Conservation (phyloP, 2,329 filamentous ascomycete species). For the Penicillium sp. region DNA sequence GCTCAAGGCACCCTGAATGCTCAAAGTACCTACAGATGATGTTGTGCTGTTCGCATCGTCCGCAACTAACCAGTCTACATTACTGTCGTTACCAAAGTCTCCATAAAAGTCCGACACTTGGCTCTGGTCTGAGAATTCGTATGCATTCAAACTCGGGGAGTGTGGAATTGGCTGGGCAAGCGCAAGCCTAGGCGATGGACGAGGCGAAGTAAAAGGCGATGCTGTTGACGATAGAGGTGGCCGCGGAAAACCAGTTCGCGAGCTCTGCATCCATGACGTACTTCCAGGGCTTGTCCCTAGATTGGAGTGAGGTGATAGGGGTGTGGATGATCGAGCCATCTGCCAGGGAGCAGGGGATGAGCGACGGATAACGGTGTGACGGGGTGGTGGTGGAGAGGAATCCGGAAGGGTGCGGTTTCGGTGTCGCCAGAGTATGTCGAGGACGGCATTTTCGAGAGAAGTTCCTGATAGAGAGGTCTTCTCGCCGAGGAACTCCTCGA, state of each 20-base stretch:
- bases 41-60: constrained; percentile 84
- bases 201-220: constrained; percentile 92
- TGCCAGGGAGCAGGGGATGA: constrained; percentile 95
- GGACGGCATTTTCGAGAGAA: constrained; percentile 83
- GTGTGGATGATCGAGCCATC: constrained; percentile 73
- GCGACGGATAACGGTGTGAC: constrained; percentile 86
- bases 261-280: constrained; percentile 75
- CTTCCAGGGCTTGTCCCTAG: constrained; percentile 78
- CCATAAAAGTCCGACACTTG: constrained; percentile 85
- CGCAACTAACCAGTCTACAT: constrained; percentile 92
- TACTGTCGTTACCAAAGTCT: constrained; percentile 83
- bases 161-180: constrained; percentile 94
- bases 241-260: constrained; percentile 76
- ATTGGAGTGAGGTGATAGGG: constrained; percentile 80
- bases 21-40: constrained; percentile 76
- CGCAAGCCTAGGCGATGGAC: constrained; percentile 87
- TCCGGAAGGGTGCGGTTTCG: constrained; percentile 52
- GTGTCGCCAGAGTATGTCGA: constrained; percentile 82
- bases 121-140: constrained; percentile 87
- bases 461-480: constrained; percentile 76
- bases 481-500: constrained; percentile 82
- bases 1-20: constrained; percentile 69
- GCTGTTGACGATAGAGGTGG: constrained; percentile 76
- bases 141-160: constrained; percentile 91
- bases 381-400: constrained; percentile 81